These are phyloP conservation scores for Kodamaea laetipori DNA, from an alignment of 805 yeast species.

Conservation along the genomic window DNA sequence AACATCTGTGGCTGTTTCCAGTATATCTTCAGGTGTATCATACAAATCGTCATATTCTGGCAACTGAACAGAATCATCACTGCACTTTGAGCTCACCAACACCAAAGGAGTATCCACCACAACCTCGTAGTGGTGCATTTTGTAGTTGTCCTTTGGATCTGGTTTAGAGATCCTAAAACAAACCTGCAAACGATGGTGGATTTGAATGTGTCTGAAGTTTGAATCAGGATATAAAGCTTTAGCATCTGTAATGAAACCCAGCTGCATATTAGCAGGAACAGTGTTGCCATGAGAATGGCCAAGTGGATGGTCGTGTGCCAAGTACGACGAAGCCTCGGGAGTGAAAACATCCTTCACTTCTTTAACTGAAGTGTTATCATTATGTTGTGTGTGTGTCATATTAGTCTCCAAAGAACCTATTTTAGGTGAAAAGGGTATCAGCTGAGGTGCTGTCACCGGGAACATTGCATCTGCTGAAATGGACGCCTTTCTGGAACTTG, in stretches of 20 bases:
- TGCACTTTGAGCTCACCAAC: conserved; percentile 44
- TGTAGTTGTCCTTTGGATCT: conserved; percentile 46
- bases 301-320: conserved; percentile 27
- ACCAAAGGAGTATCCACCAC: conserved; percentile 76
- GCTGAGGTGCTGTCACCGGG: not conserved
- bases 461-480: conserved; percentile 16
- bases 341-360: conserved; percentile 23
- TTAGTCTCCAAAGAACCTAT: conserved; percentile 45
- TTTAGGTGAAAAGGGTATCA: conserved; percentile 33
- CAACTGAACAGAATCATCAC: conserved; percentile 41
- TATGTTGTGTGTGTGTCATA: conserved; percentile 24
- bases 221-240: conserved; percentile 62
- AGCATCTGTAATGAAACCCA: conserved; percentile 37
- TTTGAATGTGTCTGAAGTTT: conserved; percentile 61
- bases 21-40: not conserved
- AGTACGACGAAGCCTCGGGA: conserved; percentile 33
- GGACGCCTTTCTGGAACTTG: conserved; percentile 32
- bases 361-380: not conserved
- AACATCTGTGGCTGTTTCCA: conserved; percentile 11
- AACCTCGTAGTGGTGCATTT: conserved; percentile 75
- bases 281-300: not conserved
- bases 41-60: conserved; percentile 40
- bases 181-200: conserved; percentile 69
- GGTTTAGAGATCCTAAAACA: conserved; percentile 68
- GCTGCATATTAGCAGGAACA: conserved; percentile 31